These are phyloP conservation scores for Boletus patriciae DNA, from an alignment of 768 basidiomycete species.

Conservation along the genomic window DNA sequence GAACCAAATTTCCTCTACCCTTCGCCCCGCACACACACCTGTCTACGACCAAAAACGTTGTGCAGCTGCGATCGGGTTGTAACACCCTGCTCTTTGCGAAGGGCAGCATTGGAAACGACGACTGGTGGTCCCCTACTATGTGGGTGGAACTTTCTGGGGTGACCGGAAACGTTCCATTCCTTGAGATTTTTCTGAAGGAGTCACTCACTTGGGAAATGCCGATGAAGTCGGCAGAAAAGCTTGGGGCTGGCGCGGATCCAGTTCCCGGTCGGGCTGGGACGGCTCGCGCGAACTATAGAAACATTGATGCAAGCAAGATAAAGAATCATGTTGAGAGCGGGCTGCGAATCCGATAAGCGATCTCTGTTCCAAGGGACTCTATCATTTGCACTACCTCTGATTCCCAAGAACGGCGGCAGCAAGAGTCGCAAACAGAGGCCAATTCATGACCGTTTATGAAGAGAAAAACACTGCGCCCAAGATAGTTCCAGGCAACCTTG, in stretches of 20 bases:
- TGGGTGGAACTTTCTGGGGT: neutral
- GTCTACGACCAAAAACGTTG: neutral
- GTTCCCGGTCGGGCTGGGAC: neutral
- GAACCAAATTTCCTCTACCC: neutral
- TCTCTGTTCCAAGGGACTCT: too few species aligned
- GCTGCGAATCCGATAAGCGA: neutral
- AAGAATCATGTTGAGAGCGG: neutral
- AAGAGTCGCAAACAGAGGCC: too few species aligned
- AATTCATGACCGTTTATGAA: too few species aligned
- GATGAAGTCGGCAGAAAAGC: neutral
- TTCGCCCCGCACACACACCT: neutral
- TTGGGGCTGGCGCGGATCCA: neutral
- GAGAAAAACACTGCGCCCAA: too few species aligned
- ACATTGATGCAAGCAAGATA: neutral
- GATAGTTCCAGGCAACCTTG: too few species aligned
- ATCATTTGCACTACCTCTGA: too few species aligned
- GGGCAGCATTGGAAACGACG: neutral
- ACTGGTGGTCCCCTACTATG: neutral
- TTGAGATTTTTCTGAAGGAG: neutral
- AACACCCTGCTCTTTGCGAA: neutral
- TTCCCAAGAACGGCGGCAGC: too few species aligned
- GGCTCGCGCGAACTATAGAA: neutral
- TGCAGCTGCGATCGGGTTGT: neutral
- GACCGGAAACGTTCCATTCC: neutral
- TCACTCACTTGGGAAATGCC: neutral